A percentile compares a stretch with the other conserved stretches of the same genome.
Evolutionary conservation across 208 protist species (phyloP).

Genomic region (Kentomonas sorsogonicus): DNA sequence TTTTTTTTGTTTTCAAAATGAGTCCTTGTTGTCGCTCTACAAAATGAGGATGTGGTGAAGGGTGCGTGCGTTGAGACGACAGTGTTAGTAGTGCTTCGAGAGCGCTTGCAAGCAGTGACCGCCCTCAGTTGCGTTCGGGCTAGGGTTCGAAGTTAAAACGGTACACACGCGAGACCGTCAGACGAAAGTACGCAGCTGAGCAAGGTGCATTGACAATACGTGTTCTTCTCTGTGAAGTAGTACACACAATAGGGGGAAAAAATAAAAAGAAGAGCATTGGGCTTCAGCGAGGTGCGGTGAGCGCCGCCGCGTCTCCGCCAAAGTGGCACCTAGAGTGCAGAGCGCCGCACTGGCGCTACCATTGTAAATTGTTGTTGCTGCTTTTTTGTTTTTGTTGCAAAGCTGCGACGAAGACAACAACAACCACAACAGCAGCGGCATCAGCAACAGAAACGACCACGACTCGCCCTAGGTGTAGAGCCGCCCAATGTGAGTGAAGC

Average conservation of each 20-base stretch:
- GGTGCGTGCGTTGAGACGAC: too few species aligned
- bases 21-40: too few species aligned
- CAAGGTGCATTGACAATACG: neutral
- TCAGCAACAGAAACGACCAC: neutral
- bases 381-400: neutral
- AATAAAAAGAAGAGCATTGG: too few species aligned
- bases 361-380: neutral
- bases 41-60: too few species aligned
- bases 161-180: slow-evolving; percentile 4
- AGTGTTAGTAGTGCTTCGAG: too few species aligned
- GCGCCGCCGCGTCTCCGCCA: too few species aligned
- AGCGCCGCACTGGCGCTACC: neutral
- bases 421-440: neutral
- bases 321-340: too few species aligned
- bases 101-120: too few species aligned
- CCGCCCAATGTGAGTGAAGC: slow-evolving; percentile 72
- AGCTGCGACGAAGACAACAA: neutral
- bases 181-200: neutral
- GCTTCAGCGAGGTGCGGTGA: too few species aligned
- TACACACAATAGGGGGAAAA: too few species aligned
- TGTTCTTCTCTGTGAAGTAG: too few species aligned
- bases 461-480: slow-evolving; percentile 60
- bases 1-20: slow-evolving; percentile 3
- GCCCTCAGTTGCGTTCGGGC: too few species aligned
- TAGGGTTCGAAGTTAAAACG: neutral